phyloP scores from a whole-genome alignment of 108 stramenopile genomes.

The Cyclotella choctawhatcheeana region DNA sequence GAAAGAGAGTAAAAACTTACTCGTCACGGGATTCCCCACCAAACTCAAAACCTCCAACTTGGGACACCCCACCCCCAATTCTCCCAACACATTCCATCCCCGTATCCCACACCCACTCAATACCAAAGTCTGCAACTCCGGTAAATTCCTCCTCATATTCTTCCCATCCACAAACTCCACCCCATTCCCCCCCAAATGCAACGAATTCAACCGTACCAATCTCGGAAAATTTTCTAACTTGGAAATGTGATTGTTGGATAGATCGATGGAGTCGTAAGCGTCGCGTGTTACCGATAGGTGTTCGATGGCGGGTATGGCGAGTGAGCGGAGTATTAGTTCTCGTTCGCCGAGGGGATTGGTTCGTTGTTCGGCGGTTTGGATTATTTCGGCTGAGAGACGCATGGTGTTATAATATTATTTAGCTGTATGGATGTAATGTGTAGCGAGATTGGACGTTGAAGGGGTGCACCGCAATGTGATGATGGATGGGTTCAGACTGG shows the following conservation, averaged over 20 bases:
- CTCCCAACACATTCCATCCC: constrained; percentile 66
- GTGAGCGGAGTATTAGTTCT: constrained; percentile 78
- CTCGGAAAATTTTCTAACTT: constrained; percentile 79
- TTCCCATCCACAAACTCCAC: constrained; percentile 66
- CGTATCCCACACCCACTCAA: constrained; percentile 69
- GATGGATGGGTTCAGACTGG: too few relatives aligned
- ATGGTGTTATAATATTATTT: too few relatives aligned
- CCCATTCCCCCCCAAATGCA: constrained; percentile 66
- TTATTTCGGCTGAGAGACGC: constrained; percentile 83
- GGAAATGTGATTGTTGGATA: constrained; percentile 80
- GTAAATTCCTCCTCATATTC: constrained; percentile 65
- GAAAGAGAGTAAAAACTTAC: constrained; percentile 60
- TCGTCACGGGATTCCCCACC: constrained; percentile 79
- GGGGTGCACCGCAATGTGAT: too few relatives aligned
- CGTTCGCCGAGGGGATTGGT: constrained; percentile 85
- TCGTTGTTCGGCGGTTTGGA: constrained; percentile 81
- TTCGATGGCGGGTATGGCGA: constrained; percentile 81
- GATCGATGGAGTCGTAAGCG: constrained; percentile 80
- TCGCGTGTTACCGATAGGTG: constrained; percentile 80
- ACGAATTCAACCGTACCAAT: constrained; percentile 52
- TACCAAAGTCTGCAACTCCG: constrained; percentile 61
- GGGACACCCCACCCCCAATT: constrained; percentile 71
- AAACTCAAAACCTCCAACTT: constrained; percentile 76
- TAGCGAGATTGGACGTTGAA: too few relatives aligned
- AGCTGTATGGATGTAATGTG: too few relatives aligned